These are phyloP conservation scores for Alliaria petiolata DNA, from an alignment of 345 rosid species.

Conservation along the genomic window DNA sequence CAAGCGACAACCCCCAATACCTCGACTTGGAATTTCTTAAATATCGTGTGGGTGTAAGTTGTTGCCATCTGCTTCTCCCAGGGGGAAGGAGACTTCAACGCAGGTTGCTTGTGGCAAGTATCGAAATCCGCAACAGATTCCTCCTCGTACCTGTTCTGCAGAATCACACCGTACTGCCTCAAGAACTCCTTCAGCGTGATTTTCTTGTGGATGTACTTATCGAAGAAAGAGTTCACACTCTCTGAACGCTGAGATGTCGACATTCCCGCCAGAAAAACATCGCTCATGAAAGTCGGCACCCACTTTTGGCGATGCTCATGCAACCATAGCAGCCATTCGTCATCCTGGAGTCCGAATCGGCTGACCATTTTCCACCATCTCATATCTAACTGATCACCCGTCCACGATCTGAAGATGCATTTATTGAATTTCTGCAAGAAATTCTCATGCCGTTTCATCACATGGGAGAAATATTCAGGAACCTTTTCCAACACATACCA, in stretches of 20 bases:
- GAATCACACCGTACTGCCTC: slow-evolving; percentile 49
- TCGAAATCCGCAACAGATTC: slow-evolving; percentile 69
- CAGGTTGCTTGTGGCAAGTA: slow-evolving; percentile 59
- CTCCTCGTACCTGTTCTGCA: slow-evolving; percentile 61
- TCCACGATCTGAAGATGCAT: slow-evolving; percentile 68
- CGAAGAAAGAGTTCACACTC: slow-evolving; percentile 54
- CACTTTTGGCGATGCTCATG: slow-evolving; percentile 56
- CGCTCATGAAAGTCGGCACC: slow-evolving; percentile 52
- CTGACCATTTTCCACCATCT: slow-evolving; percentile 68
- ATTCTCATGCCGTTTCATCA: slow-evolving; percentile 42
- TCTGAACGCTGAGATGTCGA: slow-evolving; percentile 56
- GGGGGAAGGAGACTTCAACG: slow-evolving; percentile 67
- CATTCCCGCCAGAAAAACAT: slow-evolving; percentile 56
- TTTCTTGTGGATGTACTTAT: slow-evolving; percentile 59
- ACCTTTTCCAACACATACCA: slow-evolving; percentile 49
- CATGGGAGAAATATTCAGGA: slow-evolving; percentile 40
- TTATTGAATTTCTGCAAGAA: slow-evolving; percentile 56
- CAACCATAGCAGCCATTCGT: slow-evolving; percentile 52
- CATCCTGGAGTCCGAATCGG: slow-evolving; percentile 50
- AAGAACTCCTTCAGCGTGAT: slow-evolving; percentile 57
- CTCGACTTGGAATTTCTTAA: slow-evolving; percentile 63
- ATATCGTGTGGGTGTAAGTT: slow-evolving; percentile 57
- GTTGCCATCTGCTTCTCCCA: slow-evolving; percentile 64
- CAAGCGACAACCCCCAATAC: slow-evolving; percentile 67
- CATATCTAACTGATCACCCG: slow-evolving; percentile 46